Conservation (phyloP, 768 basidiomycete species). For the Lanmaoa rubissima region DNA sequence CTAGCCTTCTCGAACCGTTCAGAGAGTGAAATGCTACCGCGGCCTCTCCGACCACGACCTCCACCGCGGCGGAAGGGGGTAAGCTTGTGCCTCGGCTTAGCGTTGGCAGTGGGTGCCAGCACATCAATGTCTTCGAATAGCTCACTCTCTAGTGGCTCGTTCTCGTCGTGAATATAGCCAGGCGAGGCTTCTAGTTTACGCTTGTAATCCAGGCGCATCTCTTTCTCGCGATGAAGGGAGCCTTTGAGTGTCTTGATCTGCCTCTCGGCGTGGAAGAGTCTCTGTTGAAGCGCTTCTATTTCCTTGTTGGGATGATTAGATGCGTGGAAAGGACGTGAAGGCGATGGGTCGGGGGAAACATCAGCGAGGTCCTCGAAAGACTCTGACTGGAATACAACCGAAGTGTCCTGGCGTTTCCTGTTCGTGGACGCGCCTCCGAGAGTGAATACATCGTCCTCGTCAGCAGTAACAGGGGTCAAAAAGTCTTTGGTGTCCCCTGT, state of each 20-base stretch:
- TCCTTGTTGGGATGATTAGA: slow-evolving; percentile 77
- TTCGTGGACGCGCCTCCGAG: slow-evolving; percentile 61
- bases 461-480: slow-evolving; percentile 54
- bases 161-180: slow-evolving; percentile 37
- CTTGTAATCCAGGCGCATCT: slow-evolving; percentile 66
- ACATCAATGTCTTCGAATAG: slow-evolving; percentile 48
- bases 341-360: slow-evolving; percentile 65
- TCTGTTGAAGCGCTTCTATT: slow-evolving; percentile 76
- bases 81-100: slow-evolving; percentile 39
- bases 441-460: slow-evolving; percentile 67
- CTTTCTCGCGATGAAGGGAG: slow-evolving; percentile 79
- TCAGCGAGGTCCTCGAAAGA: slow-evolving; percentile 45
- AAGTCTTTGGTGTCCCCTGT: slow-evolving; percentile 43
- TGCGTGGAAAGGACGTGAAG: slow-evolving; percentile 60
- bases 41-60: slow-evolving; percentile 47
- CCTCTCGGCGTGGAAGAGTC: slow-evolving; percentile 82
- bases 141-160: slow-evolving; percentile 39
- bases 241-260: slow-evolving; percentile 82
- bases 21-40: slow-evolving; percentile 54
- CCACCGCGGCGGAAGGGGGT: slow-evolving; percentile 56
- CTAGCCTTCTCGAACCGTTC: slow-evolving; percentile 62
- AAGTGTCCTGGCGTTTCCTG: slow-evolving; percentile 55
- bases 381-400: slow-evolving; percentile 44
- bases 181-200: slow-evolving; percentile 48
- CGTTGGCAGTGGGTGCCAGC: slow-evolving; percentile 30